Conservation (phyloP, 1,139 yeast genomes). For the Yamadazyma conglobata region DNA sequence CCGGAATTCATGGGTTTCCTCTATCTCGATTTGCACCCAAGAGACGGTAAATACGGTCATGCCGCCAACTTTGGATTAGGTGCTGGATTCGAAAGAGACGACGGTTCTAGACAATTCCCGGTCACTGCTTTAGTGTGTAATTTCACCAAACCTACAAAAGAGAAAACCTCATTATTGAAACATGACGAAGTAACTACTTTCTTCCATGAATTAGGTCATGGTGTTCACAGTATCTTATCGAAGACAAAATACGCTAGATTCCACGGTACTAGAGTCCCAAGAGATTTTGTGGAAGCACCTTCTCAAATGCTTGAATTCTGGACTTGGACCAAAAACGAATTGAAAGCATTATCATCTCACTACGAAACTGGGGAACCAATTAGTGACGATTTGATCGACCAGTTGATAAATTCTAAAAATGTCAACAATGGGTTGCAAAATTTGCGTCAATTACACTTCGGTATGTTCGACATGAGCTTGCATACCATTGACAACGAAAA, state of each 20-base stretch:
- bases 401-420: slow-evolving; percentile 63
- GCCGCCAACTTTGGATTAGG: slow-evolving; percentile 77
- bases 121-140: slow-evolving; percentile 81
- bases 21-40: slow-evolving; percentile 78
- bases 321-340: slow-evolving; percentile 72
- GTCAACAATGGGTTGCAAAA: slow-evolving; percentile 71
- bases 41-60: slow-evolving; percentile 83
- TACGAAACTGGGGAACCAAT: slow-evolving; percentile 60
- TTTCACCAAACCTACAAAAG: slow-evolving; percentile 70
- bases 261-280: slow-evolving; percentile 71
- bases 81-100: slow-evolving; percentile 53
- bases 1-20: slow-evolving; percentile 68
- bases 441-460: slow-evolving; percentile 75
- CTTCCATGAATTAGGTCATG: slow-evolving; percentile 90
- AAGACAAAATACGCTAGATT: slow-evolving; percentile 61
- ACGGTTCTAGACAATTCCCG: slow-evolving; percentile 57
- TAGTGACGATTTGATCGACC: slow-evolving; percentile 54
- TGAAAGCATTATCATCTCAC: slow-evolving; percentile 61
- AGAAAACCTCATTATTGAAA: slow-evolving; percentile 71
- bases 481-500: slow-evolving; percentile 51
- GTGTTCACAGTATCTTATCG: slow-evolving; percentile 75
- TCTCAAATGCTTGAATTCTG: slow-evolving; percentile 87
- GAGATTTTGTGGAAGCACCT: slow-evolving; percentile 90
- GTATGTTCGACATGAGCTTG: slow-evolving; percentile 68
- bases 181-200: slow-evolving; percentile 80